Percentiles rank a stretch among this genome's conserved stretches.
Evolutionary conservation across 202 grass and related monocot species (phyloP).

Genomic region (Brachypodium distachyon): DNA sequence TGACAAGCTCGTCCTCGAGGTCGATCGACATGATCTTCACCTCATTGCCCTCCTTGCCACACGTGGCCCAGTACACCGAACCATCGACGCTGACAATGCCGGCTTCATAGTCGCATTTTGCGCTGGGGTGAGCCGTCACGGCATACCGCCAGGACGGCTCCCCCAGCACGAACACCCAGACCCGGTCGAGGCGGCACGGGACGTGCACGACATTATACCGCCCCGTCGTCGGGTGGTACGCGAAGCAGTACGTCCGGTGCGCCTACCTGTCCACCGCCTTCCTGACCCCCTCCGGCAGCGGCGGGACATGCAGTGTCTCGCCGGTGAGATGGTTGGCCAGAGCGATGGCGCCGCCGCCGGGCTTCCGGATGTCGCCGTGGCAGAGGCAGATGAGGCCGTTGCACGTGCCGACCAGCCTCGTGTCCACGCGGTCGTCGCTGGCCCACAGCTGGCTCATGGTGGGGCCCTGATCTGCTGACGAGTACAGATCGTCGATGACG

Average conservation of each 20-base stretch:
- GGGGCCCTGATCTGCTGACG: fast-evolving
- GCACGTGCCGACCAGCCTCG: not conserved
- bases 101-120: too few relatives aligned
- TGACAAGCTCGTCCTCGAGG: not conserved
- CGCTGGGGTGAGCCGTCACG: not conserved
- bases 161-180: not conserved
- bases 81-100: not conserved
- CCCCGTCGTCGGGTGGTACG: not conserved
- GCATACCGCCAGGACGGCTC: not conserved
- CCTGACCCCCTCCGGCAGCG: not conserved
- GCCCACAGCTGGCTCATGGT: not conserved
- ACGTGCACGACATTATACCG: not conserved
- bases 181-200: not conserved
- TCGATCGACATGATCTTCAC: not conserved
- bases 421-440: fast-evolving
- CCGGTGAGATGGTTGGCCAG: not conserved
- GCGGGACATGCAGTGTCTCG: not conserved
- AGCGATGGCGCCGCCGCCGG: too few relatives aligned
- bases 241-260: not conserved
- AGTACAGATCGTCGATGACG: too few relatives aligned
- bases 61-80: not conserved
- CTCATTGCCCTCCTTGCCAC: not conserved
- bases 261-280: too few relatives aligned
- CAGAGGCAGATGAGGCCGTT: not conserved
- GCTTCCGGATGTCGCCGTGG: not conserved